A percentile compares a stretch with the other conserved stretches of the same genome.
phyloP scores from a whole-genome alignment of 2,329 filamentous ascomycete species.

The Colletotrichum falcatum region DNA sequence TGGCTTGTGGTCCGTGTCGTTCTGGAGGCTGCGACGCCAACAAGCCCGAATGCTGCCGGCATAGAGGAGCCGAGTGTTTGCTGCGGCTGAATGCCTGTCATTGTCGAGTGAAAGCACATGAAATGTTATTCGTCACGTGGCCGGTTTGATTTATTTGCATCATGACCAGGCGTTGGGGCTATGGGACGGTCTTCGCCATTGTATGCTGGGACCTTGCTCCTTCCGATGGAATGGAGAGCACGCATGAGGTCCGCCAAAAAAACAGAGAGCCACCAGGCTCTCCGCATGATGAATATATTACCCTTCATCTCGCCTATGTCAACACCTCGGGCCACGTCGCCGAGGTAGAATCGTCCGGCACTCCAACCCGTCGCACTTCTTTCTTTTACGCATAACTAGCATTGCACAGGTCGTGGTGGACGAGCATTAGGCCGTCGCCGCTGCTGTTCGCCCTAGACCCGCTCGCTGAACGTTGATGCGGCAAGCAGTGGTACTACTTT shows the following conservation, averaged over 20 bases:
- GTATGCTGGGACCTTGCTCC: neutral
- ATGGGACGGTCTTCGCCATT: neutral
- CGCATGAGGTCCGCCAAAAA: too few relatives aligned
- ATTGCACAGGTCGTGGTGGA: neutral
- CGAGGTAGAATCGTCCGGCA: neutral
- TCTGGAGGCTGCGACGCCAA: constrained; percentile 22
- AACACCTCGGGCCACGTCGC: neutral
- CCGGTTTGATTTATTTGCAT: constrained; percentile 16
- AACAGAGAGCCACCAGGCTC: neutral
- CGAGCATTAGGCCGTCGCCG: neutral
- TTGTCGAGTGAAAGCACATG: neutral
- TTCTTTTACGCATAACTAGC: neutral
- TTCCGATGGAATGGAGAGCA: too few relatives aligned
- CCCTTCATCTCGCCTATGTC: constrained; percentile 5
- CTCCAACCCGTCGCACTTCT: too few relatives aligned
- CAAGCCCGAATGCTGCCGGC: constrained; percentile 45
- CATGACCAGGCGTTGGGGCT: constrained; percentile 14
- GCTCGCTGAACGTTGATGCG: neutral
- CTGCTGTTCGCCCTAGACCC: neutral
- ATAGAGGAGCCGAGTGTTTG: constrained; percentile 62
- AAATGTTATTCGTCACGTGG: constrained; percentile 1
- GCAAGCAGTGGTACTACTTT: too few relatives aligned
- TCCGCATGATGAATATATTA: constrained; percentile 23
- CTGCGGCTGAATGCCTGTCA: constrained; percentile 52
- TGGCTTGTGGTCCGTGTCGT: constrained; percentile 61